Base-by-base conservation (phyloP, 805 yeast genomes). In the Ogataea minuta region DNA sequence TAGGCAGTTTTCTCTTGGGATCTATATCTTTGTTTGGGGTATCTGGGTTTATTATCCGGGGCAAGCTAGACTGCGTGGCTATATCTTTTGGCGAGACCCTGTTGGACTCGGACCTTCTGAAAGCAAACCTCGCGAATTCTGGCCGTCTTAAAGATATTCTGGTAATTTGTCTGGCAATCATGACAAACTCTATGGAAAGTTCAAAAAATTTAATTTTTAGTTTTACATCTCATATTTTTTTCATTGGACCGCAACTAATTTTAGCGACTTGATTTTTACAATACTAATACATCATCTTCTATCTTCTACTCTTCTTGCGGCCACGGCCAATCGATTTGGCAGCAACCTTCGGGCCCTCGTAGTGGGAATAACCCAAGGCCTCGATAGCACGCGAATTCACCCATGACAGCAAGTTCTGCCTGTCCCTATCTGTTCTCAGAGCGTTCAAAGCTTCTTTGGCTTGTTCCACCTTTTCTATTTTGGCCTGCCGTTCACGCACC, bases 371-470 rank as follows among this genome's bases (percentile, higher is more conserved):
- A 4, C 78, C 84, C 11, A 68, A 60, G 28, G 59, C 56, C 9
- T 76, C 81, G 11, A 71, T 47, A 1, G 86, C 84, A 12, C 68
- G 61, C 7, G 77, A 69, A 50, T 81, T 81, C 17, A 77, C 79
- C 86, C 87, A 81, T 41, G 75, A 77, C 2, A 70, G 53, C 23
- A 78, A 76, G 36, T 80, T 59, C 14, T 65, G 63, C 35, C 64
- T 52, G 42, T 68, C 76, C 37, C 71, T 63, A 15, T 71, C 69
- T 10, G 61, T 55, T 31, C 57, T 53, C 44, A 71, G 52, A 9
- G 59, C 56, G 2, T 48, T 56, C 39, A 76, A 49, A 24, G 56
- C 53, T 17, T 49, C 51, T 32, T 46, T 45, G 2, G 64, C 59
- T 2, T 46, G 39, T 10, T 51, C 59, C 11, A 58, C 34, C 7